phyloP scores from a whole-genome alignment of 2,329 filamentous ascomycete genomes.

The Diaporthe ilicicola region DNA sequence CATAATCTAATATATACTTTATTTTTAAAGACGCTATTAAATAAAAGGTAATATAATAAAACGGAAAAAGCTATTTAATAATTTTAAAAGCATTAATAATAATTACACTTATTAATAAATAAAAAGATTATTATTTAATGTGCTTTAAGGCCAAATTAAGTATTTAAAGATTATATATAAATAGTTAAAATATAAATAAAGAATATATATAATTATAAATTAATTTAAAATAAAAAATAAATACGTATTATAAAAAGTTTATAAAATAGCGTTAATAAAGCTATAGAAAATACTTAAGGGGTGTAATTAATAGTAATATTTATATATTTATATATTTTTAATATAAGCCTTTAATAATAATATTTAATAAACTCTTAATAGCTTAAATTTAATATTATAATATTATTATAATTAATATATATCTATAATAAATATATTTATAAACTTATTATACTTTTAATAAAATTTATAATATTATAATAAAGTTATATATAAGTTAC shows the following conservation, averaged over 20 bases:
- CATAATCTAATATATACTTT: neutral
- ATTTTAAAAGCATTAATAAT: neutral
- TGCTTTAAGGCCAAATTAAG: neutral
- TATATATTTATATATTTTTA: too few species aligned
- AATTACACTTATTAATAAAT: neutral
- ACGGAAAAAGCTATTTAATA: neutral
- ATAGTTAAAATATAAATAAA: neutral
- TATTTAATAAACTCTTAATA: too few species aligned
- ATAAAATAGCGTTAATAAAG: neutral
- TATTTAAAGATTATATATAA: neutral
- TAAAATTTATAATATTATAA: too few species aligned
- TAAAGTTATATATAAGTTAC: too few species aligned
- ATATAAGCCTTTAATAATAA: too few species aligned
- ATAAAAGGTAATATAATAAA: neutral
- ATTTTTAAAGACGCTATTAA: neutral
- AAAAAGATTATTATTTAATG: neutral
- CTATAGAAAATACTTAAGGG: too few species aligned
- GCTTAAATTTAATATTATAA: too few species aligned
- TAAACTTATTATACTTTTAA: too few species aligned
- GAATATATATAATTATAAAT: neutral
- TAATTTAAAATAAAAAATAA: neutral
- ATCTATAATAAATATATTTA: too few species aligned
- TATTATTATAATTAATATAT: too few species aligned
- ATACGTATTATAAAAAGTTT: neutral
- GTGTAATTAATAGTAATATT: too few species aligned